Conservation (phyloP, 2,329 filamentous ascomycete genomes). For the Aschersonia sp. region DNA sequence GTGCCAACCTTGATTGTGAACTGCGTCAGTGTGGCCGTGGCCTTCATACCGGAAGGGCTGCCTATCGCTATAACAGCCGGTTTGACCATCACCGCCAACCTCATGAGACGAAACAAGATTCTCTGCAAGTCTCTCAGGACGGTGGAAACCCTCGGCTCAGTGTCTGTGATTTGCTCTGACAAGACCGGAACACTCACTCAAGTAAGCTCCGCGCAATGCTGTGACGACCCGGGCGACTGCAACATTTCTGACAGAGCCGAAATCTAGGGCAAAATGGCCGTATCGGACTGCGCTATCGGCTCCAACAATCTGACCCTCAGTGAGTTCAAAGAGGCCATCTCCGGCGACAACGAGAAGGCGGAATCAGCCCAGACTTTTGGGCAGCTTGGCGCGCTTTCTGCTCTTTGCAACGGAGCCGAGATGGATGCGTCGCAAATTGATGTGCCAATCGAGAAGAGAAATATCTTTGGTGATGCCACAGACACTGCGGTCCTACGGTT, state of each 20-base stretch:
- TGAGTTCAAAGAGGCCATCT: conserved; percentile 28
- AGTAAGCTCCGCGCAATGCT: conserved; percentile 13
- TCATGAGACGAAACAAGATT: conserved; percentile 65
- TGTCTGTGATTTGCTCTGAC: conserved; percentile 62
- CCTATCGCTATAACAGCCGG: conserved; percentile 57
- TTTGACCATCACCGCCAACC: conserved; percentile 61
- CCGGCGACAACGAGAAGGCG: conserved; percentile 17
- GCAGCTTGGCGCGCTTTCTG: conserved; percentile 46
- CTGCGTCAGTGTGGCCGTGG: conserved; percentile 58
- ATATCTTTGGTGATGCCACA: conserved; percentile 62
- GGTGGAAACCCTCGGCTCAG: conserved; percentile 59
- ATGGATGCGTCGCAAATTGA: conserved; percentile 53
- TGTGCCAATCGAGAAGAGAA: conserved; percentile 43
- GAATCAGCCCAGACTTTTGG: conserved; percentile 20
- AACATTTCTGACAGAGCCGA: neutral
- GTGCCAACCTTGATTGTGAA: conserved; percentile 59
- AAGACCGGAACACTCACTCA: conserved; percentile 60
- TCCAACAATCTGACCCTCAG: conserved; percentile 31
- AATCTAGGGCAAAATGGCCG: conserved; percentile 52
- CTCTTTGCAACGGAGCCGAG: conserved; percentile 61
- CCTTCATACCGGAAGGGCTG: conserved; percentile 63
- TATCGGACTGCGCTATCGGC: conserved; percentile 53
- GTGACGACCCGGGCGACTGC: neutral
- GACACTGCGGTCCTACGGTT: conserved; percentile 63
- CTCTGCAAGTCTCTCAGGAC: conserved; percentile 71